Evolutionary conservation across 139 green algal genomes (phyloP), one percentile per base, ranked within the genome.

Genomic region (Pedinophyceae sp.): DNA sequence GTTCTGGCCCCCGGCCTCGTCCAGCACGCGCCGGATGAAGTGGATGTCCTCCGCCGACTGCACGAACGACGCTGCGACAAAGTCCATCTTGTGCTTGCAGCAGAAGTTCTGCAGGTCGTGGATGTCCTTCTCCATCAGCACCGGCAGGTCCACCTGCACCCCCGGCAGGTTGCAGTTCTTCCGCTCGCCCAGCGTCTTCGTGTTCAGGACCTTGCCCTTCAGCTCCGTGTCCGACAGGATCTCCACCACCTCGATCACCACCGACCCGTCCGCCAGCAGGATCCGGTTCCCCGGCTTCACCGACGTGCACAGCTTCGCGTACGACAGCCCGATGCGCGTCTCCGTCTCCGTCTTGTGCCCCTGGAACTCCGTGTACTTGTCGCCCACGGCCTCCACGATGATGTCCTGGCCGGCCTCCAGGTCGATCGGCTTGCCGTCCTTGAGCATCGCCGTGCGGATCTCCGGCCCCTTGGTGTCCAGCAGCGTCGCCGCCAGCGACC

Each of bases 391-490:
- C 26, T 75, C 64, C 4, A 72, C 45, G 26, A 75, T 65, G 52
- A 73, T 51, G 2, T 34, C 47, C 65, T 73, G 59, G 25, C 58
- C 61, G 6, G 46, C 46, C 51, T 59, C 56, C 13, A 64, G 55
- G 30, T 45, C 25, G 38, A 75, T 59, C n/a, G 62, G 59, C 13
- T 43, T 41, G 47, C 62, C 52, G 48, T 54, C 57, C 13, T 22
- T 61, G 29, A 81, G 64, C 69, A 81, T 76, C 46, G 72, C 72
- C 20, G 68, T 82, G 27, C 75, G 73, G 59, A 84, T 74, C 62
- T 84, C 75, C 17, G 74, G 74, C n/a, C 70, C 70, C 55, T 78
- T 78, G 48, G 70, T 78, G 61, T 80, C 72, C 48, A 83, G 67
- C 58, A 83, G 55, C 10, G 55, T 40, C 22, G 43, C 57, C 24